These are phyloP conservation scores for Bruguiera gymnorhiza DNA, from an alignment of 345 rosid species.

Conservation along the genomic window DNA sequence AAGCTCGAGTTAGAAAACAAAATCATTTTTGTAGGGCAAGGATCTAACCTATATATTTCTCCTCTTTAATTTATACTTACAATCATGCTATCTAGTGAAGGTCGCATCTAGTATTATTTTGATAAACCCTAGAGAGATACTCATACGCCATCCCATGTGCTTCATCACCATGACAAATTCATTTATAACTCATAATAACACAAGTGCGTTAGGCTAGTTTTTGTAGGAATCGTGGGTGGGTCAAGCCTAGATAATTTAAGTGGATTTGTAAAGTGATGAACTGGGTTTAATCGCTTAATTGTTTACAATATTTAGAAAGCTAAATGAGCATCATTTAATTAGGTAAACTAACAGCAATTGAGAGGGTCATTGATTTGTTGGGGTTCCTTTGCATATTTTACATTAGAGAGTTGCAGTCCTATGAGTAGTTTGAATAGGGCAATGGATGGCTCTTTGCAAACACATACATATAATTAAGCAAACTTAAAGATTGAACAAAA, in stretches of 20 bases:
- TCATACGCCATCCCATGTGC: constrained; percentile 43
- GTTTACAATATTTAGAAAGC: constrained; percentile 13
- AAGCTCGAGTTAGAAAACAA: constrained; percentile 5
- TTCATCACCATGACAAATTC: constrained; percentile 14
- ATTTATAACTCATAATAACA: constrained; percentile 1
- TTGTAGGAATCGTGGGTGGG: constrained; percentile 30
- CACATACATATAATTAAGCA: not conserved
- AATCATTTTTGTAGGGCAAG: constrained; percentile 37
- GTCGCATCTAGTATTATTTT: constrained; percentile 6
- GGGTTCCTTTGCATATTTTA: no score
- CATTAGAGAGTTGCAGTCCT: not conserved
- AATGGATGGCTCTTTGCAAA: constrained; percentile 10
- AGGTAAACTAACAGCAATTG: no score
- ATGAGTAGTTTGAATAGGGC: constrained; percentile 1
- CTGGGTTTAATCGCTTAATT: constrained; percentile 15
- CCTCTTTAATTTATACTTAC: constrained; percentile 1
- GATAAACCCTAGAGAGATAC: constrained; percentile 20
- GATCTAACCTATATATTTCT: constrained; percentile 14
- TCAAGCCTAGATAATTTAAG: constrained; percentile 32
- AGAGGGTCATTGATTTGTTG: no score
- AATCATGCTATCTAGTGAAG: constrained; percentile 4
- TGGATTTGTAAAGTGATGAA: constrained; percentile 19
- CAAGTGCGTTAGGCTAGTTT: constrained; percentile 19
- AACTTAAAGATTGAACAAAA: constrained; percentile 13
- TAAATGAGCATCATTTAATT: constrained; percentile 4